Evolutionary conservation across 768 basidiomycete species (phyloP).

Genomic region (Crucibulum laeve): DNA sequence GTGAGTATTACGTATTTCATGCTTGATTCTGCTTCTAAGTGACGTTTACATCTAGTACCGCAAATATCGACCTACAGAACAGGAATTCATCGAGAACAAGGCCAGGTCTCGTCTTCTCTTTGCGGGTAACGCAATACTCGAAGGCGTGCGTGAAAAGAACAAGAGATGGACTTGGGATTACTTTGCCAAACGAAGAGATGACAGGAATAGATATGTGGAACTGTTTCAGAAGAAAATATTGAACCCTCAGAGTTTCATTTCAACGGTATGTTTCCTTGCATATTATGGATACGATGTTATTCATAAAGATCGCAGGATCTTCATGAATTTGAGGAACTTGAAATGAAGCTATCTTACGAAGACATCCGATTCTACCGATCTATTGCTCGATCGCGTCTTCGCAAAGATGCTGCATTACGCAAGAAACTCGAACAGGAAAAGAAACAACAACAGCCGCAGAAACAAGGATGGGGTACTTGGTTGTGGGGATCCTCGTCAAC

Average conservation of each 20-base stretch:
- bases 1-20: constrained; percentile 29
- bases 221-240: constrained; percentile 77
- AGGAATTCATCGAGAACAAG: constrained; percentile 53
- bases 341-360: constrained; percentile 84
- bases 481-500: constrained; percentile 64
- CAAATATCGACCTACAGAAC: constrained; percentile 68
- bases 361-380: constrained; percentile 97
- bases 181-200: constrained; percentile 84
- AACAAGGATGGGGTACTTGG: constrained; percentile 70
- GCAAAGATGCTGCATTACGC: constrained; percentile 76
- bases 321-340: constrained; percentile 56
- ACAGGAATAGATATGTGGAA: constrained; percentile 78
- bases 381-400: constrained; percentile 82
- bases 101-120: constrained; percentile 72
- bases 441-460: constrained; percentile 43
- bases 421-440: constrained; percentile 68
- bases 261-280: constrained; percentile 41
- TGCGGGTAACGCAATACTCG: constrained; percentile 74
- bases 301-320: constrained; percentile 37
- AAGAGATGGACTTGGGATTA: constrained; percentile 90
- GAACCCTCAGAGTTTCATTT: constrained; percentile 38
- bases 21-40: constrained; percentile 4
- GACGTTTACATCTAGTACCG: constrained; percentile 58
- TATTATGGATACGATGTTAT: neutral
- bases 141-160: constrained; percentile 78